Evolutionary conservation across 306 rosid genomes (phyloP).

Genomic region (Sphenostylis stenocarpa): DNA sequence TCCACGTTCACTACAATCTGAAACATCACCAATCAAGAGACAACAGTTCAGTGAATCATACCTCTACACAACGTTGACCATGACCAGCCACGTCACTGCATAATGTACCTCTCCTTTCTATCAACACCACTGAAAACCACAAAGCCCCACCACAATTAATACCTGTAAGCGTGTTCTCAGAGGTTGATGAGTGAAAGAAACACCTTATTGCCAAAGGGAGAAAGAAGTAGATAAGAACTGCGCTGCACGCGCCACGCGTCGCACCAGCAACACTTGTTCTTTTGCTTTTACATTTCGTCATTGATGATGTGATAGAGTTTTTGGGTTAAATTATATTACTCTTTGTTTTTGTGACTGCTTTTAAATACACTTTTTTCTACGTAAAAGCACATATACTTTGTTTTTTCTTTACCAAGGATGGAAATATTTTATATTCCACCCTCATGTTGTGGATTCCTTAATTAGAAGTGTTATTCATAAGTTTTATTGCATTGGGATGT

Average conservation of each 20-base stretch:
- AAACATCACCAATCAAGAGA: constrained; percentile 26
- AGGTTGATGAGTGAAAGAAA: constrained; percentile 73
- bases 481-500: too few species aligned
- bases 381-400: neutral
- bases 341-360: neutral
- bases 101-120: neutral
- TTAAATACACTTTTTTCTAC: neutral
- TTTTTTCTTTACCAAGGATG: too few species aligned
- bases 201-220: neutral
- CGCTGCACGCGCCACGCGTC: constrained; percentile 35
- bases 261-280: neutral
- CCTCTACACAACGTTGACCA: constrained; percentile 43
- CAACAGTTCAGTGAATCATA: constrained; percentile 41
- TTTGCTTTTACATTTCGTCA: neutral
- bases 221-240: neutral
- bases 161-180: constrained; percentile 41
- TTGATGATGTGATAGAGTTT: neutral
- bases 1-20: constrained; percentile 57
- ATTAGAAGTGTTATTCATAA: too few species aligned
- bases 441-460: too few species aligned
- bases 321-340: neutral
- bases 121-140: neutral
- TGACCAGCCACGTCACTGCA: constrained; percentile 31
- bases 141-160: constrained; percentile 7
- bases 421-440: too few species aligned